phyloP scores from a whole-genome alignment of 1,139 yeast genomes.

The Hansenula sp. region DNA sequence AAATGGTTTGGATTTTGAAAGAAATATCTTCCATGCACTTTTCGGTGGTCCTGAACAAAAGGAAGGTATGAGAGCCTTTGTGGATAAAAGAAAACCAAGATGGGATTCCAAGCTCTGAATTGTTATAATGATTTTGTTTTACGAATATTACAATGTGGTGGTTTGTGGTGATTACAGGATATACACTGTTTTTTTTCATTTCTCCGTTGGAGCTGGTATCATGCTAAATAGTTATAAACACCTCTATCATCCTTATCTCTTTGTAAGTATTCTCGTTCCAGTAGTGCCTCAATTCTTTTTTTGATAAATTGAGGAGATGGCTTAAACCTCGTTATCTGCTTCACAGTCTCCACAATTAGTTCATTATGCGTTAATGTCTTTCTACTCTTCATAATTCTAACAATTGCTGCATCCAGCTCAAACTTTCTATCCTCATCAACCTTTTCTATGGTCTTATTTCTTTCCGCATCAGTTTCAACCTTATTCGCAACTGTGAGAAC shows the following conservation, averaged over 20 bases:
- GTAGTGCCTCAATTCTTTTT: slow-evolving; percentile 70
- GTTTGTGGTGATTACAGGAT: too few relatives aligned
- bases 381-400: slow-evolving; percentile 79
- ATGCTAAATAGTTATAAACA: slow-evolving; percentile 70
- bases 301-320: slow-evolving; percentile 69
- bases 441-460: slow-evolving; percentile 26
- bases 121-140: not conserved
- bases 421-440: slow-evolving; percentile 45
- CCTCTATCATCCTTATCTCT: slow-evolving; percentile 62
- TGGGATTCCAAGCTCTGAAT: slow-evolving; percentile 21
- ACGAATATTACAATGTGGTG: too few relatives aligned
- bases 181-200: too few relatives aligned
- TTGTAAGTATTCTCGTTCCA: slow-evolving; percentile 79
- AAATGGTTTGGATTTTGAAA: slow-evolving; percentile 38
- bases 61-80: slow-evolving; percentile 49
- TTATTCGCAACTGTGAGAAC: slow-evolving; percentile 62
- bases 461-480: slow-evolving; percentile 35
- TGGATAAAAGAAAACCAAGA: slow-evolving; percentile 39
- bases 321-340: slow-evolving; percentile 63
- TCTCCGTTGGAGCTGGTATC: too few relatives aligned
- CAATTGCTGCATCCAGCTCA: slow-evolving; percentile 85
- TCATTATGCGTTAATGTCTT: slow-evolving; percentile 60
- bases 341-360: slow-evolving; percentile 60
- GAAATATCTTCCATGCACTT: slow-evolving; percentile 38
- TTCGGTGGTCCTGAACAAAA: slow-evolving; percentile 42